A percentile compares a stretch with the other conserved stretches of the same genome.
These are phyloP conservation scores for Iberis pinnata DNA, from an alignment of 345 rosid species.

Conservation along the genomic window DNA sequence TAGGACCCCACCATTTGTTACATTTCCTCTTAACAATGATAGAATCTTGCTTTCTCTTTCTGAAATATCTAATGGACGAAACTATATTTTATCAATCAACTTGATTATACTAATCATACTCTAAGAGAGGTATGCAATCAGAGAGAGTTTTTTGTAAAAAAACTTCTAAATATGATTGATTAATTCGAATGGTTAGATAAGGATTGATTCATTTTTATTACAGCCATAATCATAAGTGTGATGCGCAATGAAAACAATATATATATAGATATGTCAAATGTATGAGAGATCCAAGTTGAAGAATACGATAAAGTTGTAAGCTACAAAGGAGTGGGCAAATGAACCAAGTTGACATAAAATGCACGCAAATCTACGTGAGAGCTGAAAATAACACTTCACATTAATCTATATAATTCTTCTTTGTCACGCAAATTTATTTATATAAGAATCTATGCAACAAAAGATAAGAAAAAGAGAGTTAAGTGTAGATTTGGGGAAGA, in stretches of 20 bases:
- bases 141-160: background rate
- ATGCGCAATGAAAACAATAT: background rate
- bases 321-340: slow-evolving; percentile 23
- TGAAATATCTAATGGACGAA: slow-evolving; percentile 1
- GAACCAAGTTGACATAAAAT: slow-evolving; percentile 28
- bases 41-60: slow-evolving; percentile 24
- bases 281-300: slow-evolving; percentile 24
- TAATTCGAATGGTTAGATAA: background rate
- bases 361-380: slow-evolving; percentile 27
- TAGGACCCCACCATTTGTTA: slow-evolving; percentile 18
- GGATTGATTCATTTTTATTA: background rate
- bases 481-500: no score
- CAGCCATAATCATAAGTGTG: no score
- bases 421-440: background rate
- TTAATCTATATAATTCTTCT: slow-evolving; percentile 14
- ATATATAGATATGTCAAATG: background rate
- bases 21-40: slow-evolving; percentile 24
- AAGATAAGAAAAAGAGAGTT: background rate
- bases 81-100: slow-evolving; percentile 21
- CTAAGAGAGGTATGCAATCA: background rate
- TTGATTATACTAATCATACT: slow-evolving; percentile 19
- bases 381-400: slow-evolving; percentile 23
- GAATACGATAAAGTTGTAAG: slow-evolving; percentile 5
- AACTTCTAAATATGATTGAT: background rate
- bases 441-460: background rate